Percentiles rank a stretch among this genome's conserved stretches.
Conservation (phyloP, 75 land plant species). For the Pseudotsuga menziesii region DNA sequence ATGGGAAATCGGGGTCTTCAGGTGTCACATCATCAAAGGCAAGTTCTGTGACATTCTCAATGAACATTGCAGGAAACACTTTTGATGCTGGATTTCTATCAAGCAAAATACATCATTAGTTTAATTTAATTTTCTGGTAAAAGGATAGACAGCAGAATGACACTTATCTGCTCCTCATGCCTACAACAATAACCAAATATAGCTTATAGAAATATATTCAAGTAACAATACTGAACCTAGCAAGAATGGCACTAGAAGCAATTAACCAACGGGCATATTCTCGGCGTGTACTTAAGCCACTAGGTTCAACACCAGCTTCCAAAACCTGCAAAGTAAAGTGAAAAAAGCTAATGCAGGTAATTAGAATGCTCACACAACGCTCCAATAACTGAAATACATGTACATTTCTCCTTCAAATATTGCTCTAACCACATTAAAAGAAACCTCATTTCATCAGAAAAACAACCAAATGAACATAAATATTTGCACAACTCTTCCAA, state of each 20-base stretch:
- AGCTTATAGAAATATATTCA: not conserved
- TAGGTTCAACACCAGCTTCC: constrained; percentile 70
- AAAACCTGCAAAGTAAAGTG: constrained; percentile 53
- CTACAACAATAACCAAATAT: not conserved
- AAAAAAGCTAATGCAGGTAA: not conserved
- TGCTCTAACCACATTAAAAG: not conserved
- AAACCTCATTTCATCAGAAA: not conserved
- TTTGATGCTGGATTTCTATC: constrained; percentile 69
- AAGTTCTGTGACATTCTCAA: constrained; percentile 84
- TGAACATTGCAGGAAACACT: constrained; percentile 98
- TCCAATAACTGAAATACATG: not conserved
- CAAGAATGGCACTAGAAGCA: constrained; percentile 71
- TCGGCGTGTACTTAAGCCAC: constrained; percentile 82
- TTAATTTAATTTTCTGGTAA: not conserved
- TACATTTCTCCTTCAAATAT: not conserved
- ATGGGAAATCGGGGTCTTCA: constrained; percentile 95
- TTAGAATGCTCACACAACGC: not conserved
- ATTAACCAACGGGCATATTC: constrained; percentile 99
- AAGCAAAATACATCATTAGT: constrained; percentile 12
- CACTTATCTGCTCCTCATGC: not conserved
- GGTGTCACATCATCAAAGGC: constrained; percentile 97
- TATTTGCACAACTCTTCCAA: not conserved
- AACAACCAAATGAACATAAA: not conserved
- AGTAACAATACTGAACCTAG: constrained; percentile 47
- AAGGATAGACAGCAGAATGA: not conserved